Conservation (phyloP, 345 rosid species). For the Excoecaria agallocha region DNA sequence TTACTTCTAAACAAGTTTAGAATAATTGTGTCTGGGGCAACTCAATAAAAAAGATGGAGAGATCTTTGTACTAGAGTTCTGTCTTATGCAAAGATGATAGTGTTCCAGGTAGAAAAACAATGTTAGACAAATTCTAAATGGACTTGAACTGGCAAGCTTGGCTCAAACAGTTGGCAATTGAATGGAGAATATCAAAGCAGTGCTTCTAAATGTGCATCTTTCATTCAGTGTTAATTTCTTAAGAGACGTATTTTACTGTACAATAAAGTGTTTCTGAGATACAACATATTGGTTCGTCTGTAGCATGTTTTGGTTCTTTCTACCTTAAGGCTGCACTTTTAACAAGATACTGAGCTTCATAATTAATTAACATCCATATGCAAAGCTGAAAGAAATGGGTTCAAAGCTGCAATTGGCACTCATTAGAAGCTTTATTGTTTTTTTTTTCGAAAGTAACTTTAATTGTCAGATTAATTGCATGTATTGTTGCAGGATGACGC, state of each 20-base stretch:
- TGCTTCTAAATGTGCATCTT: not conserved
- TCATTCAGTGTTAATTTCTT: not conserved
- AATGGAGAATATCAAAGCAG: not conserved
- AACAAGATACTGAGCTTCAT: too few relatives aligned
- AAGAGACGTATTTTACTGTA: too few relatives aligned
- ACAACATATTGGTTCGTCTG: not conserved
- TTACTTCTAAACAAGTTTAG: not conserved
- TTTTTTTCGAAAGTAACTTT: not conserved
- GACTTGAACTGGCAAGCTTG: not conserved
- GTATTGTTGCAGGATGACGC: conserved; percentile 53
- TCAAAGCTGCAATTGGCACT: not conserved
- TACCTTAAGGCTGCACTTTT: too few relatives aligned
- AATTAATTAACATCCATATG: not conserved
- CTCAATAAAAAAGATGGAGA: not conserved
- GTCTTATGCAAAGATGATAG: not conserved
- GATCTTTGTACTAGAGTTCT: not conserved
- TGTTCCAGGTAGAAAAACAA: not conserved
- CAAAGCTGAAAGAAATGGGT: not conserved
- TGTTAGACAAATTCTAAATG: not conserved
- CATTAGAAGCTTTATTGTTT: not conserved
- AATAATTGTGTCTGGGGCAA: not conserved
- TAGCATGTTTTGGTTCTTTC: not conserved
- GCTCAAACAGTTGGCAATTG: not conserved
- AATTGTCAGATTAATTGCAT: not conserved
- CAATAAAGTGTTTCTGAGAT: not conserved